Evolutionary conservation across 2,329 filamentous ascomycete species (phyloP), one percentile per base, ranked within the genome.

Genomic region (Pestalotiopsis sp.): DNA sequence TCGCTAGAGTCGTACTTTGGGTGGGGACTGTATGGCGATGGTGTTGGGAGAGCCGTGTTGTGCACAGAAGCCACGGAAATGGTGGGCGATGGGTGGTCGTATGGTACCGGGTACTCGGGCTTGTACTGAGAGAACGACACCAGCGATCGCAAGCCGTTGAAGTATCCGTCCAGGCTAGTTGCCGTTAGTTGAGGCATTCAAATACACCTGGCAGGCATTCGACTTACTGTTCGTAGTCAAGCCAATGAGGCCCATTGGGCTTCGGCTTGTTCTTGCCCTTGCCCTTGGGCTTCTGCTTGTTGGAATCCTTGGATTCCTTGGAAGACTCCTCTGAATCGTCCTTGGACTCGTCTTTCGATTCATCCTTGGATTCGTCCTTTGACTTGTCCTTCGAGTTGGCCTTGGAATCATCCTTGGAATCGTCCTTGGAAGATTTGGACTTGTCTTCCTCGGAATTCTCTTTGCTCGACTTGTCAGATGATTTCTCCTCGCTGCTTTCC

Each of bases 151-250:
- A 97, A 85, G 4, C 94, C 94, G 56, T 92, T 90, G 79, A 93
- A 94, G 78, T 95, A 97, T 59, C 92, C 88, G 72, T 91, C 90
- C 67, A 97, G 89, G 74, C 95, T 97, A 71, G 39, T 41, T 0
- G 23, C 23, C 68, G 68, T 52, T 41, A 68, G 77, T 69, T 75
- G 68, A 25, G 57, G 39, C 3, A 31, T 63, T 20, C 25, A 27
- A 38, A 7, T 57, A 11, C 14, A 27, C 4, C 3, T 27, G 27
- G 27, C 27, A 3, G 56, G 5, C 17, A 5, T 45, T 57, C 13
- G 1, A 79, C 83, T 80, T 75, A 86, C 84, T 83, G 82, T 60
- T 76, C 79, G 70, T 80, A 84, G 61, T 75, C 77, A 17, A 83
- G 71, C 81, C 82, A 85, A 65, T 75, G 76, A 23, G 77, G 77